These are phyloP conservation scores for Starmera quercuum DNA, from an alignment of 805 yeast genomes.

Conservation along the genomic window DNA sequence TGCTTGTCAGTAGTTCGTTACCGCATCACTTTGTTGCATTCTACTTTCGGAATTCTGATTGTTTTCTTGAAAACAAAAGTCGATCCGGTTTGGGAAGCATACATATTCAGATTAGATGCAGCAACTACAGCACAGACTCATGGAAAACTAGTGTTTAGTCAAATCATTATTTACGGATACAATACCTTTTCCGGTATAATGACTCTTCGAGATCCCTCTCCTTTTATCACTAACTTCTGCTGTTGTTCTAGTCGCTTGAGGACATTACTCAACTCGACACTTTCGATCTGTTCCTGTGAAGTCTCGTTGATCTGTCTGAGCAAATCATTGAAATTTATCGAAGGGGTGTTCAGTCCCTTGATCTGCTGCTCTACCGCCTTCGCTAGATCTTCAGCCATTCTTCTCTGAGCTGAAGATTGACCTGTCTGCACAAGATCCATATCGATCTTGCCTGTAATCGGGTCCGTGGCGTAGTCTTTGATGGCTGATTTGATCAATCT, in stretches of 20 bases:
- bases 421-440: slow-evolving; percentile 98
- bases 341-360: slow-evolving; percentile 25
- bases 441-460: slow-evolving; percentile 91
- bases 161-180: too few species aligned
- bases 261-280: slow-evolving; percentile 60
- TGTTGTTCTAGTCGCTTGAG: slow-evolving; percentile 64
- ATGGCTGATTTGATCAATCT: slow-evolving; percentile 89
- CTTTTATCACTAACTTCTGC: slow-evolving; percentile 58
- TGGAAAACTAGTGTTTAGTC: too few species aligned
- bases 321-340: slow-evolving; percentile 48
- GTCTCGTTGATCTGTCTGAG: slow-evolving; percentile 58
- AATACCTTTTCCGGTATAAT: slow-evolving; percentile 34
- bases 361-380: slow-evolving; percentile 49
- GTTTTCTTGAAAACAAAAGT: too few species aligned
- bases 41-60: too few species aligned
- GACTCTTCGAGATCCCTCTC: slow-evolving; percentile 65
- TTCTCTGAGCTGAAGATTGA: slow-evolving; percentile 79
- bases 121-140: too few species aligned
- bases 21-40: too few species aligned
- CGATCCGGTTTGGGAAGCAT: too few species aligned
- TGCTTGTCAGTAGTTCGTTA: too few species aligned
- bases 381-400: slow-evolving; percentile 63
- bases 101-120: too few species aligned
- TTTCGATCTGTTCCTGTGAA: slow-evolving; percentile 57
- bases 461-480: slow-evolving; percentile 97